Conservation (phyloP, 1,284 basidiomycete species). For the Rhodotorula sp. region DNA sequence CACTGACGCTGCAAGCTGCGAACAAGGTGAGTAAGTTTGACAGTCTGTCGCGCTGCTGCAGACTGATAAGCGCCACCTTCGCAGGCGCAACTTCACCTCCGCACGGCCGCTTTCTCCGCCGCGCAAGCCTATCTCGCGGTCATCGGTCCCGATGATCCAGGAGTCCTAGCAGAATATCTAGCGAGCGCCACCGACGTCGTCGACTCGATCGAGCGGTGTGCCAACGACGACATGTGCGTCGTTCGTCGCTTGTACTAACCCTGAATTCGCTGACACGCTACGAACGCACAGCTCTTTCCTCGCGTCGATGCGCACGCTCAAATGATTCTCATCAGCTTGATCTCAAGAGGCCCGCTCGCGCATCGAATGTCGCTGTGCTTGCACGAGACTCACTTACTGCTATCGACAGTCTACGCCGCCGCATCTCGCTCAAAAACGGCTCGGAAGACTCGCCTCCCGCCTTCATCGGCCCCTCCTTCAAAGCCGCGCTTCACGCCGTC, state of each 20-base stretch:
- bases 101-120: background rate
- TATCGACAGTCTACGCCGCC: slow-evolving; percentile 18
- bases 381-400: background rate
- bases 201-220: slow-evolving; percentile 14
- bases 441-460: slow-evolving; percentile 8
- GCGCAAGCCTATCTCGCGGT: slow-evolving; percentile 12
- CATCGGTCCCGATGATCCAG: slow-evolving; percentile 5
- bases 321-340: slow-evolving; percentile 11
- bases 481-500: slow-evolving; percentile 14
- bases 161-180: slow-evolving; percentile 10
- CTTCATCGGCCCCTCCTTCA: slow-evolving; percentile 27
- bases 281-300: slow-evolving; percentile 6
- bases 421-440: background rate
- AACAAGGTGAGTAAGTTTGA: background rate
- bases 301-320: slow-evolving; percentile 10
- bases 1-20: background rate
- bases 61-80: background rate
- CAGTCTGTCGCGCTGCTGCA: too few relatives aligned
- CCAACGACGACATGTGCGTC: background rate
- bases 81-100: slow-evolving; percentile 16
- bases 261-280: background rate
- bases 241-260: background rate
- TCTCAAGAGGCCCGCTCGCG: slow-evolving; percentile 8
- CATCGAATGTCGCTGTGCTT: too few relatives aligned
- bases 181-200: slow-evolving; percentile 15